Evolutionary conservation across 2,329 filamentous ascomycete species (phyloP).

Genomic region (Fusarium proliferatum): DNA sequence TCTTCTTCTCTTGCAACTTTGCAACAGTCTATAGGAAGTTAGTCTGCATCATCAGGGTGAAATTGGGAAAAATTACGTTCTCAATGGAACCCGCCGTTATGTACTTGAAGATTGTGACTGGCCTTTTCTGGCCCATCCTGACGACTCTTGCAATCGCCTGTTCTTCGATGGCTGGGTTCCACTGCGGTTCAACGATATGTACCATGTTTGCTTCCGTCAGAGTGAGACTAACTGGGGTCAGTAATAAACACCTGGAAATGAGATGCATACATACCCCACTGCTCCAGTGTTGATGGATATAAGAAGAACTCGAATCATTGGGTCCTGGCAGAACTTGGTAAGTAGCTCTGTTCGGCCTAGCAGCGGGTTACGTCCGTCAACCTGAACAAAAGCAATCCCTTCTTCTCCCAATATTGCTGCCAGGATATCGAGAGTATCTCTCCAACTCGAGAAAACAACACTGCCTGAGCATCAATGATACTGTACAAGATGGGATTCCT

Average conservation of each 20-base stretch:
- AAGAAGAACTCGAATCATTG: not conserved
- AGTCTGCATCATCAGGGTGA: rapidly evolving
- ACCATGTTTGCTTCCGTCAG: not conserved
- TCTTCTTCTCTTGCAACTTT: slow-evolving; percentile 11
- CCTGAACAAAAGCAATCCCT: not conserved
- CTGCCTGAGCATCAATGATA: not conserved
- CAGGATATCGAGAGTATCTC: not conserved
- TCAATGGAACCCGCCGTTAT: not conserved
- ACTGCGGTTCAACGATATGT: not conserved
- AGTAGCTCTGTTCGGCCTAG: not conserved
- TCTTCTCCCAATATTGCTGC: rapidly evolving
- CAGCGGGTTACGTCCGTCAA: not conserved
- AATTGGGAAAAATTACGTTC: rapidly evolving
- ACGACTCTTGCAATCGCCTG: not conserved
- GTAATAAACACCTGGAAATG: rapidly evolving
- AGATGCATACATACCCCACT: not conserved
- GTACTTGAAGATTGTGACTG: not conserved
- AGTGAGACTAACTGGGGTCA: not conserved
- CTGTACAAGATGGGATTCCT: rapidly evolving
- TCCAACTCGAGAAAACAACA: slow-evolving; percentile 3
- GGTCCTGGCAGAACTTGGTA: not conserved
- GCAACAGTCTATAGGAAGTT: rapidly evolving
- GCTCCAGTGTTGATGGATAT: slow-evolving; percentile 22
- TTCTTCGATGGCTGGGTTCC: slow-evolving; percentile 6
- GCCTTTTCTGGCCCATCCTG: not conserved